Evolutionary conservation across 2,329 filamentous ascomycete species (phyloP), one percentile per base, ranked within the genome.

Genomic region (Fusarium solani-melongenae): DNA sequence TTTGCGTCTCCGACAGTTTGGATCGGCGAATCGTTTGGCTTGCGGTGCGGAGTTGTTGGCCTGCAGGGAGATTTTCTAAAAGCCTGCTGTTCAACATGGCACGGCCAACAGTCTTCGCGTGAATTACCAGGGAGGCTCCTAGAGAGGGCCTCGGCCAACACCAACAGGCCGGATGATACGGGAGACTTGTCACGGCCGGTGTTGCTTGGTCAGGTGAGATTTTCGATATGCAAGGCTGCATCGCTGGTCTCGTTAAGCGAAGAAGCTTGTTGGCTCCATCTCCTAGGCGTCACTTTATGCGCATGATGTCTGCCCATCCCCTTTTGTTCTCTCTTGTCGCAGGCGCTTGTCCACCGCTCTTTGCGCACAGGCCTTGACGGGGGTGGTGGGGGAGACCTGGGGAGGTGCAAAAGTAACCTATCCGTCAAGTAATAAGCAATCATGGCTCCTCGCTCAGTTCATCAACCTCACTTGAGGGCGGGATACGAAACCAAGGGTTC

Each of bases 181-280:
- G 41, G 39, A 29, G 14, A 34, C 51, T 17, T n/a, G 44, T 33
- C 33, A 41, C 33, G 66, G 51, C 38, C 33, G 17, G 36, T 66
- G 56, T n/a, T 56, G 15, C 44, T 44, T 53, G 46, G 75, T 78
- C 76, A 78, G 74, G 76, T 78, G 76, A 78, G 76, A 66, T 60
- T 39, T 39, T 31, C 34, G 55, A 61, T 60, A 73, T 78, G 76
- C 76, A 64, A 67, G 73, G 60, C 69, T 68, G 64, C 39, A 36
- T 66, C 59, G 36, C 63, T 60, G 46, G 61, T 44, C 38, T 51
- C 56, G 22, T 41, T 53, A 41, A 56, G 59, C 46, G 56, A 56
- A 64, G 39, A 65, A 57, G 46, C 8, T 27, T 62, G 65, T 75
- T 71, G 64, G 59, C 51, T 62, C 51, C 41, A 20, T 36, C 36